These are phyloP conservation scores for Fraxinus velutina DNA, from an alignment of 305 asterid genomes.

Conservation along the genomic window DNA sequence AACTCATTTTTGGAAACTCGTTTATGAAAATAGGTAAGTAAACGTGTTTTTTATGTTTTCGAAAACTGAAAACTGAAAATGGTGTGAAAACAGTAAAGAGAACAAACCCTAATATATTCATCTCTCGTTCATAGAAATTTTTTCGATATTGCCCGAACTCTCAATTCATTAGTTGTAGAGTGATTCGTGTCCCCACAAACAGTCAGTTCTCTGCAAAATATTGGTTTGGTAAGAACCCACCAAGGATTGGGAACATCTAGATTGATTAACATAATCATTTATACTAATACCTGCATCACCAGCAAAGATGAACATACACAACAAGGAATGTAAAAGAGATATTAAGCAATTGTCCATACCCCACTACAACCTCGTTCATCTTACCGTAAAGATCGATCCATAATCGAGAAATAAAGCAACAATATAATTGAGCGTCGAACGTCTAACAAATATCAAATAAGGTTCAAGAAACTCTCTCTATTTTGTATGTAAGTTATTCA, in stretches of 20 bases:
- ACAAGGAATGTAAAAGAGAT: background rate
- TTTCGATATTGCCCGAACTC: no score
- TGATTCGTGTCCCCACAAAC: background rate
- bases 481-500: background rate
- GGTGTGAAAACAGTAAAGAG: no score
- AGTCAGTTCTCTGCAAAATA: background rate
- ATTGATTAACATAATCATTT: background rate
- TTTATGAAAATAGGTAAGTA: no score
- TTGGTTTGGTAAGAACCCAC: background rate
- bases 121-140: background rate
- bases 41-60: no score
- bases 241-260: no score
- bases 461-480: background rate
- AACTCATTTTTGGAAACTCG: no score
- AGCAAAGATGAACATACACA: background rate
- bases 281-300: background rate
- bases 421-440: background rate
- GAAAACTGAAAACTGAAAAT: no score
- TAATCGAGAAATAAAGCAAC: background rate
- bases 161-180: background rate
- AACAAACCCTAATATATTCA: no score
- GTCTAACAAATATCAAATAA: no score
- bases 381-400: background rate
- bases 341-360: background rate
- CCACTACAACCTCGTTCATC: background rate